A percentile compares a stretch with the other conserved stretches of the same genome.
Conservation (phyloP, 2,329 filamentous ascomycete genomes). For the Ceratocystis diversiconidia region DNA sequence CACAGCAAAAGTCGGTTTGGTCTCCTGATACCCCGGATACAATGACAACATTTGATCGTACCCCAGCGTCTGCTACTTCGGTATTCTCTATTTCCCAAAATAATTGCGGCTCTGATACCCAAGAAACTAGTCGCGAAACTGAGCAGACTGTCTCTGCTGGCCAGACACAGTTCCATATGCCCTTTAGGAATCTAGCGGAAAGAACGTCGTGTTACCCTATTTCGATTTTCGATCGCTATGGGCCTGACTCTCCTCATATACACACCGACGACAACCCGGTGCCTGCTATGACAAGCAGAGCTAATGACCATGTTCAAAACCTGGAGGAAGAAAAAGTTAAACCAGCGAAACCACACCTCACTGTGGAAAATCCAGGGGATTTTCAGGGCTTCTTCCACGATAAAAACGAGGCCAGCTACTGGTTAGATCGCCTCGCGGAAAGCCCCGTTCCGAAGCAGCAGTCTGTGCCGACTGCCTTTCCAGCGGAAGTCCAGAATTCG, state of each 20-base stretch:
- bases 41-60: constrained; percentile 25
- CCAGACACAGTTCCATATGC: neutral
- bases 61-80: constrained; percentile 11
- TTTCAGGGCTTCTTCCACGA: constrained; percentile 1
- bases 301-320: neutral
- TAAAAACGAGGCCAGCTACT: constrained; percentile 9
- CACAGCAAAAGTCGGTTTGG: constrained; percentile 28
- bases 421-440: constrained; percentile 14
- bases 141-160: neutral
- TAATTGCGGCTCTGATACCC: neutral
- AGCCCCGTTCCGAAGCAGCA: constrained; percentile 14
- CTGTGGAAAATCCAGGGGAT: neutral
- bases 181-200: constrained; percentile 1
- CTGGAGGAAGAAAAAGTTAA: neutral
- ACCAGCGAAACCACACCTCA: neutral
- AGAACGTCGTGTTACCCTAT: constrained; percentile 13
- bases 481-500: neutral
- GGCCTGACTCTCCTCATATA: constrained; percentile 7
- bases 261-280: neutral
- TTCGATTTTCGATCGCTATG: constrained; percentile 16
- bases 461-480: constrained; percentile 7
- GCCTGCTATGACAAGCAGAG: neutral
- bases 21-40: constrained; percentile 47
- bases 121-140: neutral
- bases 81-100: neutral